Percentiles rank a stretch among this genome's conserved stretches.
Evolutionary conservation across 352 stramenopile species (phyloP).

Genomic region (Achlya hypogyna): DNA sequence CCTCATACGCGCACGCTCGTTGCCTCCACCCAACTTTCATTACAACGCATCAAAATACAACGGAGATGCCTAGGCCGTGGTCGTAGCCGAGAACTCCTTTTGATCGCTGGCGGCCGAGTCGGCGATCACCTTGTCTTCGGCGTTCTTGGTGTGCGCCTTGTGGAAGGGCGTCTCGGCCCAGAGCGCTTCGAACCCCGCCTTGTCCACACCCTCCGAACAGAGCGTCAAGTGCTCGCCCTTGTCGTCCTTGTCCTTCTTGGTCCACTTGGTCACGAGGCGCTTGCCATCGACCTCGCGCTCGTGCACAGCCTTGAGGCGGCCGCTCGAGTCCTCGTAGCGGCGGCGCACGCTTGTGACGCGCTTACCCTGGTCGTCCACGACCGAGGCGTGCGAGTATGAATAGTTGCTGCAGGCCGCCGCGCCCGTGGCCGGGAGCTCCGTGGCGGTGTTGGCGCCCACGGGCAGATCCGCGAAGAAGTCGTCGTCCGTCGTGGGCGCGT

Average conservation of each 20-base stretch:
- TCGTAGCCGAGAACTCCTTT: background rate
- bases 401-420: slow-evolving; percentile 59
- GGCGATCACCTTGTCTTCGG: background rate
- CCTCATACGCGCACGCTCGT: too few species aligned
- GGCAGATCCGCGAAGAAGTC: slow-evolving; percentile 80
- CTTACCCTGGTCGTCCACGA: slow-evolving; percentile 56
- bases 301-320: slow-evolving; percentile 71
- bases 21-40: too few species aligned
- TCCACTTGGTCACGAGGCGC: slow-evolving; percentile 70
- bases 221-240: slow-evolving; percentile 54
- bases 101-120: too few species aligned
- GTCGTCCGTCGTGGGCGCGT: slow-evolving; percentile 34
- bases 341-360: slow-evolving; percentile 58
- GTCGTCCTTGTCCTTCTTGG: slow-evolving; percentile 49
- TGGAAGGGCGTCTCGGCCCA: slow-evolving; percentile 64
- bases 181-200: slow-evolving; percentile 64
- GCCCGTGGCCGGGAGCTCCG: slow-evolving; percentile 24
- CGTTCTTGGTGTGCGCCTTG: slow-evolving; percentile 31
- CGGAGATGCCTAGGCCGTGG: too few species aligned
- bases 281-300: slow-evolving; percentile 59
- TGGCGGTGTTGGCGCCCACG: slow-evolving; percentile 21
- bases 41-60: too few species aligned
- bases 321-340: slow-evolving; percentile 75
- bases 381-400: slow-evolving; percentile 62
- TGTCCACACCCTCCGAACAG: slow-evolving; percentile 35